A percentile compares a stretch with the other conserved stretches of the same genome.
Evolutionary conservation across 257 asterid genomes (phyloP).

Genomic region (Verbena officinalis): DNA sequence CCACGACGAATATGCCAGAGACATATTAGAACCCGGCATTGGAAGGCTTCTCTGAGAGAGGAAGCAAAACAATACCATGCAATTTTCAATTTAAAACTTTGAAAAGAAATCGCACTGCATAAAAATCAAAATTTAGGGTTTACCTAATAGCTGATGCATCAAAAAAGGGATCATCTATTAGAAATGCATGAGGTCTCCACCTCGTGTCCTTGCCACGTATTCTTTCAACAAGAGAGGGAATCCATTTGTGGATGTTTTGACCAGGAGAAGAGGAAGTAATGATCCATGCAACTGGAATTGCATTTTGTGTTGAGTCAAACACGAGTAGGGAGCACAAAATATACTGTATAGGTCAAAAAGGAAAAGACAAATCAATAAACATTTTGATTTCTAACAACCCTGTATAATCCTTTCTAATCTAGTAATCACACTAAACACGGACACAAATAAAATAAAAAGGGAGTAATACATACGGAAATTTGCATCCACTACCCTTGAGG

Average conservation of each 20-base stretch:
- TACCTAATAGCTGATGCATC: constrained; percentile 43
- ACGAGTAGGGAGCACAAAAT: constrained; percentile 44
- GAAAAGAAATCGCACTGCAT: background rate
- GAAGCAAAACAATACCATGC: constrained; percentile 6
- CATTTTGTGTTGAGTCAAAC: constrained; percentile 47
- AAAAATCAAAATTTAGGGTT: constrained; percentile 10
- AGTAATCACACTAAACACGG: background rate
- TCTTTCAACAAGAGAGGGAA: constrained; percentile 42
- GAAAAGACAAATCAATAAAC: background rate
- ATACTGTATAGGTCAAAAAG: constrained; percentile 37
- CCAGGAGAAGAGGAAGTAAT: constrained; percentile 37
- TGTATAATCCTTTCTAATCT: constrained; percentile 8
- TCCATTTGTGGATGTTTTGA: constrained; percentile 41
- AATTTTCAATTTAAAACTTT: background rate
- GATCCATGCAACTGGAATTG: constrained; percentile 55
- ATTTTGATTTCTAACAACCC: background rate
- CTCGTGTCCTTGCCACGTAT: constrained; percentile 43
- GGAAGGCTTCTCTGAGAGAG: constrained; percentile 47
- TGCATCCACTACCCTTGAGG: no score
- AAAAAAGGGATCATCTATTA: constrained; percentile 46
- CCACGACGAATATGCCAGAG: constrained; percentile 57
- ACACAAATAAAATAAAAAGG: background rate
- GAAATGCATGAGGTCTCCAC: constrained; percentile 51
- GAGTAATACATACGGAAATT: no score
- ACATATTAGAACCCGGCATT: constrained; percentile 46